A percentile compares a stretch with the other conserved stretches of the same genome.
Conservation (phyloP, 2,329 filamentous ascomycete genomes). For the Xylaria sp. region DNA sequence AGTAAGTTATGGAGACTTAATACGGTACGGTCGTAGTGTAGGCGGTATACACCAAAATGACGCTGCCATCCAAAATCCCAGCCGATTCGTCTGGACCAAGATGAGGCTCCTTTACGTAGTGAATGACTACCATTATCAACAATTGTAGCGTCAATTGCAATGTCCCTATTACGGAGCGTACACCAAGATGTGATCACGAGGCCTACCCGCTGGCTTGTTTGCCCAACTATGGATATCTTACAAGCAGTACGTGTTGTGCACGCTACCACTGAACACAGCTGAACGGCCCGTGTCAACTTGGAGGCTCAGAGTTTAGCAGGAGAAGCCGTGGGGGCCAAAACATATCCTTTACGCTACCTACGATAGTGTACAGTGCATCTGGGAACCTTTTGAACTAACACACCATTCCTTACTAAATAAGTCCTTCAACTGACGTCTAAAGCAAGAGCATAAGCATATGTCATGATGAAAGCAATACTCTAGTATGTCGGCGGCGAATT, state of each 20-base stretch:
- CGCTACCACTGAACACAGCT: background rate
- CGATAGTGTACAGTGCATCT: too few relatives aligned
- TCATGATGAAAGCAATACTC: conserved; percentile 1
- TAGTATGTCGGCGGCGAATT: background rate
- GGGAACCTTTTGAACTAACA: too few relatives aligned
- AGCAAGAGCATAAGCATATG: background rate
- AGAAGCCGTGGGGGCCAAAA: background rate
- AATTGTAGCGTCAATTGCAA: background rate
- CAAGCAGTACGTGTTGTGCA: background rate
- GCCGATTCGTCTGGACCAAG: conserved; percentile 1
- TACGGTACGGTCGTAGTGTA: background rate
- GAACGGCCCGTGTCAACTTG: background rate
- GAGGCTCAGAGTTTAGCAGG: background rate
- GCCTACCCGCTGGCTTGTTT: background rate
- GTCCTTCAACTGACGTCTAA: background rate
- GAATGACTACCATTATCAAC: background rate
- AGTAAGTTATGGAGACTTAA: background rate
- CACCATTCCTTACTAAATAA: background rate
- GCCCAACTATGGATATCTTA: background rate
- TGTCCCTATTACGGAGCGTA: background rate
- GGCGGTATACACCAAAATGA: background rate
- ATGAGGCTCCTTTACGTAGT: conserved; percentile 4
- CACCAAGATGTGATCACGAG: background rate
- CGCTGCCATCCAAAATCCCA: background rate
- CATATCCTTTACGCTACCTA: background rate